Evolutionary conservation across 257 asterid species (phyloP).

Genomic region (Solanum ossicruentum): DNA sequence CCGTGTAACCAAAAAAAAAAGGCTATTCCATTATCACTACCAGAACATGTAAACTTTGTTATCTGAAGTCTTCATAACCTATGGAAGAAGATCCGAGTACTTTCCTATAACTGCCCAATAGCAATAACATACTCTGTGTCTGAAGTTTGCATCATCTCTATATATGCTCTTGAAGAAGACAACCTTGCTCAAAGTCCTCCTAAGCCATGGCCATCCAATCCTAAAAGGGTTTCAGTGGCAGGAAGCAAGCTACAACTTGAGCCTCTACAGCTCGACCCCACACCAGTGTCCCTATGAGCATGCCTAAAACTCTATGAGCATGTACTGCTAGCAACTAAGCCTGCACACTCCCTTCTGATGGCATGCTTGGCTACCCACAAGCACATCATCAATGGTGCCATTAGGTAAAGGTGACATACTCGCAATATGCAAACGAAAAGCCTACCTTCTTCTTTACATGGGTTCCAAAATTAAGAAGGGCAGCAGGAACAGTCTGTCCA

Average conservation of each 20-base stretch:
- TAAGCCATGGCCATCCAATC: not conserved
- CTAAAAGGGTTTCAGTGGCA: not conserved
- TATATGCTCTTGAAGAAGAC: not conserved
- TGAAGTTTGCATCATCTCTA: not conserved
- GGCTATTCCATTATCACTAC: not conserved
- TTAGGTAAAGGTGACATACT: not conserved
- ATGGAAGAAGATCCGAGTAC: not conserved
- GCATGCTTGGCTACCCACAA: not conserved
- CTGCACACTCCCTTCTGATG: not conserved
- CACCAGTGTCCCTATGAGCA: not conserved
- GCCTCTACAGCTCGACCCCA: not conserved
- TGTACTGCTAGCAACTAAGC: not conserved
- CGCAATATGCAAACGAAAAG: not conserved
- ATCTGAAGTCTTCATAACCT: not conserved
- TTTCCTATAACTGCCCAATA: not conserved
- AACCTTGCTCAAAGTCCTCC: not conserved
- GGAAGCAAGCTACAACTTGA: not conserved
- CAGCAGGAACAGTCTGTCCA: slow-evolving; percentile 71
- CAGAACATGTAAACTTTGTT: not conserved
- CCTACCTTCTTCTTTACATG: slow-evolving; percentile 93
- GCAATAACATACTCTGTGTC: not conserved
- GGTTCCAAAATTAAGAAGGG: slow-evolving; percentile 83
- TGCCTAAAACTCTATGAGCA: not conserved
- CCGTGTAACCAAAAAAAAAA: not conserved
- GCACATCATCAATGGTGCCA: not conserved